Base-by-base conservation (phyloP, 768 basidiomycete species). In the Podaxis pistillaris region DNA sequence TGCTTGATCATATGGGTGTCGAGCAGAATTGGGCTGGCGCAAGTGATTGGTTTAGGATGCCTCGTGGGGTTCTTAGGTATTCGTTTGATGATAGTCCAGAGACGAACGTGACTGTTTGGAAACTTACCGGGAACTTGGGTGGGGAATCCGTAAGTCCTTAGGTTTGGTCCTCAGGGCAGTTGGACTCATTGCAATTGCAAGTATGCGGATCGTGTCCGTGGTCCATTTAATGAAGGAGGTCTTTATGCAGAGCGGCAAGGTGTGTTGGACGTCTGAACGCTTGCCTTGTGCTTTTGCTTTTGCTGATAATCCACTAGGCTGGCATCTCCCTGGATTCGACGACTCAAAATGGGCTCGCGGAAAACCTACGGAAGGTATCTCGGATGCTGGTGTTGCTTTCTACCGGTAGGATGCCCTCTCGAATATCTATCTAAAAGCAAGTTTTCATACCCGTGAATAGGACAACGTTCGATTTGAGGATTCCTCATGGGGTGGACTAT, bases 191-290 rank as follows among this genome's bases (percentile, higher is more conserved):
- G 38, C 50, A 37, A 37, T 9, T 38, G 50, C 13, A 59, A 83
- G 80, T 83, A 81, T 65, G 69, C 71, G 33, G 85, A 87, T 68
- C 75, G 62, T 22, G 72, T 74, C 24, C 79, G 86, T 17, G 86
- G 86, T 4, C 76, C 83, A n/a, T 71, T 84, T 60, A 86, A 87
- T 64, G 85, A 86, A 68, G 86, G 86, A 8, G 86, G 86, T 1
- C 68, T 85, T 1, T 85, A 79, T 60, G 83, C 74, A 13, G 85
- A 87, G 69, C 78, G 86, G 17, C 78, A 81, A 75, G 83, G 78
- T 74, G 22, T 56, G 62, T 33, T 26, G 26, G 37, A 19, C 13
- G 19, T 22, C 17, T 46, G n/a, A 30, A 51, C 1, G 46, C 28
- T 19, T n/a, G 37, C 17, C 30, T 33, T 33, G 30, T 33, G 30